These are phyloP conservation scores for Nyctanthes arbortristis DNA, from an alignment of 257 asterid genomes.

Conservation along the genomic window DNA sequence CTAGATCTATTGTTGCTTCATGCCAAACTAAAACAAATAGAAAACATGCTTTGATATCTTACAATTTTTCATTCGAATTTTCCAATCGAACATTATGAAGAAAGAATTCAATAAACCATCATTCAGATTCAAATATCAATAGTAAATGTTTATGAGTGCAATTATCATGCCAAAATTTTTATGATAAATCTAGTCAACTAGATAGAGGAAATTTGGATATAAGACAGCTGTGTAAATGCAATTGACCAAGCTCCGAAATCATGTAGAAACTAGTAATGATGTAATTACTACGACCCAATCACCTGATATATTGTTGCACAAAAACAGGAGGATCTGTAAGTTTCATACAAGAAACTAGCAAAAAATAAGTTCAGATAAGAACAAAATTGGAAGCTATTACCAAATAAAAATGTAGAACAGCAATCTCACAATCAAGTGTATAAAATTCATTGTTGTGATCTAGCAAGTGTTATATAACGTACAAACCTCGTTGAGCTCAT, in stretches of 20 bases:
- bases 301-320: conserved; percentile 9
- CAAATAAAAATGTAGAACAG: conserved; percentile 6
- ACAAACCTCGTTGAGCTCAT: conserved; percentile 74
- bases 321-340: conserved; percentile 4
- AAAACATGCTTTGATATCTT: not conserved
- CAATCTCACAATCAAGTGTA: conserved; percentile 4
- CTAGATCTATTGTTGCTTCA: not conserved
- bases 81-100: not conserved
- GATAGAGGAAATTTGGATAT: not conserved
- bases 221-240: not conserved
- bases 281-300: not conserved
- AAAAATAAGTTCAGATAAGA: conserved; percentile 9
- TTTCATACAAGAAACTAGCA: conserved; percentile 5
- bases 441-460: conserved; percentile 5
- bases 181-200: not conserved
- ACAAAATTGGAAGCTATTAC: not conserved
- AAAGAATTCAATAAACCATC: not conserved
- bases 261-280: not conserved
- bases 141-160: not conserved
- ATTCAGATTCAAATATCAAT: not conserved
- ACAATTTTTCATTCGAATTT: too few relatives aligned
- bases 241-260: not conserved
- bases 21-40: not conserved
- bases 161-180: not conserved
- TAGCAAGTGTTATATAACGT: not conserved